These are phyloP conservation scores for Aspergillus pseudonomiae DNA, from an alignment of 2,329 filamentous ascomycete species.

Conservation along the genomic window DNA sequence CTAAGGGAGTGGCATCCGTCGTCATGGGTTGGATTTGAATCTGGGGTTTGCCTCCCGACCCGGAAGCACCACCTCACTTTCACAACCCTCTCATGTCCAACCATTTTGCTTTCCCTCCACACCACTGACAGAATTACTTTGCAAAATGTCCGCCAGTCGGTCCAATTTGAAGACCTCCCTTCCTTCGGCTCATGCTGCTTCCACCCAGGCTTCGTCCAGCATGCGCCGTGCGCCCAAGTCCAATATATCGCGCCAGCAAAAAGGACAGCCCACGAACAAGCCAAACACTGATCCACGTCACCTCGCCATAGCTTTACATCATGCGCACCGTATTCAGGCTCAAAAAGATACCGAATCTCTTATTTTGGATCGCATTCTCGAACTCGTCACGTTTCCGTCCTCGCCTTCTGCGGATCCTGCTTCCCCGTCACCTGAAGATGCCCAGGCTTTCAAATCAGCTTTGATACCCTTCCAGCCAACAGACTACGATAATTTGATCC, in stretches of 20 bases:
- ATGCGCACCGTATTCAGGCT: slow-evolving; percentile 80
- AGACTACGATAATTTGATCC: slow-evolving; percentile 86
- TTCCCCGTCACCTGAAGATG: slow-evolving; percentile 62
- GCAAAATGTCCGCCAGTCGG: slow-evolving; percentile 40
- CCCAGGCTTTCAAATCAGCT: slow-evolving; percentile 64
- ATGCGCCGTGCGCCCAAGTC: slow-evolving; percentile 20
- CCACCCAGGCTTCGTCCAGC: slow-evolving; percentile 44
- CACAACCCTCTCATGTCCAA: neutral
- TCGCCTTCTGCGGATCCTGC: slow-evolving; percentile 54
- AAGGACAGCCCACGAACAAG: slow-evolving; percentile 33
- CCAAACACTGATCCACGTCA: slow-evolving; percentile 50
- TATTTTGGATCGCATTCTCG: slow-evolving; percentile 73
- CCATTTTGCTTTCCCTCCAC: neutral
- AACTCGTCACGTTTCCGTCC: slow-evolving; percentile 67
- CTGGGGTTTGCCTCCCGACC: slow-evolving; percentile 7
- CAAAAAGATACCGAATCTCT: slow-evolving; percentile 76
- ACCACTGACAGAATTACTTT: neutral
- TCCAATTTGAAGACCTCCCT: slow-evolving; percentile 65
- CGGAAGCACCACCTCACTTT: neutral
- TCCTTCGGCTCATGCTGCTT: slow-evolving; percentile 42
- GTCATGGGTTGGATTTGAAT: slow-evolving; percentile 1
- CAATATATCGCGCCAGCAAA: slow-evolving; percentile 32
- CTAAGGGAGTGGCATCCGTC: neutral
- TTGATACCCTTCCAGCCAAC: slow-evolving; percentile 77
- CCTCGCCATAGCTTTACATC: slow-evolving; percentile 71